Conservation (phyloP, 768 basidiomycete genomes). For the Leccinum fibrillosum region DNA sequence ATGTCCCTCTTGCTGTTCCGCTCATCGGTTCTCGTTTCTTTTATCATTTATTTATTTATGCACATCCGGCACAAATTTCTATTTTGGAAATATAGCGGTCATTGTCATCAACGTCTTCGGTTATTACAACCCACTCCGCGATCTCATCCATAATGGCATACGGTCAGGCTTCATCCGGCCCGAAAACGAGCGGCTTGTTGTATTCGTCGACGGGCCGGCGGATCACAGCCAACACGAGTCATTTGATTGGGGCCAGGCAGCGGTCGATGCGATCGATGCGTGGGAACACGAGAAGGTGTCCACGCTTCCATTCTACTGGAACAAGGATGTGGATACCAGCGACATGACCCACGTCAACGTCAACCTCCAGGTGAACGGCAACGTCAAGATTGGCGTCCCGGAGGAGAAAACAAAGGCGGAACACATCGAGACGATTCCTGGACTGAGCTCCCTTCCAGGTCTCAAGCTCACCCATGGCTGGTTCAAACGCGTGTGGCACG, state of each 20-base stretch:
- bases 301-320: constrained; percentile 49
- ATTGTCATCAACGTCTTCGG: constrained; percentile 81
- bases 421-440: constrained; percentile 21
- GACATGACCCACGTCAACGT: constrained; percentile 22
- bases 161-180: constrained; percentile 72
- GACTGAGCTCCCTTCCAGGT: constrained; percentile 19
- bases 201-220: constrained; percentile 73
- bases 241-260: constrained; percentile 79
- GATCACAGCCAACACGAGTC: constrained; percentile 47
- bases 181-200: constrained; percentile 56
- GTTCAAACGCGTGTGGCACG: constrained; percentile 35
- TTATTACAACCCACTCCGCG: constrained; percentile 81
- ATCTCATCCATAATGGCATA: constrained; percentile 65
- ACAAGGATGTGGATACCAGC: constrained; percentile 35
- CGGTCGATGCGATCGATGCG: constrained; percentile 56
- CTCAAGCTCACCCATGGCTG: constrained; percentile 26
- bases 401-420: constrained; percentile 14
- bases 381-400: background rate
- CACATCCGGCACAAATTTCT: background rate
- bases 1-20: background rate
- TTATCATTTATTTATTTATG: background rate
- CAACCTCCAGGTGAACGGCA: background rate
- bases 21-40: background rate
- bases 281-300: constrained; percentile 46
- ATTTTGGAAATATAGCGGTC: constrained; percentile 51